A percentile compares a stretch with the other conserved stretches of the same genome.
phyloP scores from a whole-genome alignment of 192 early-diverging fungal species.

The Mortierella claussenii region DNA sequence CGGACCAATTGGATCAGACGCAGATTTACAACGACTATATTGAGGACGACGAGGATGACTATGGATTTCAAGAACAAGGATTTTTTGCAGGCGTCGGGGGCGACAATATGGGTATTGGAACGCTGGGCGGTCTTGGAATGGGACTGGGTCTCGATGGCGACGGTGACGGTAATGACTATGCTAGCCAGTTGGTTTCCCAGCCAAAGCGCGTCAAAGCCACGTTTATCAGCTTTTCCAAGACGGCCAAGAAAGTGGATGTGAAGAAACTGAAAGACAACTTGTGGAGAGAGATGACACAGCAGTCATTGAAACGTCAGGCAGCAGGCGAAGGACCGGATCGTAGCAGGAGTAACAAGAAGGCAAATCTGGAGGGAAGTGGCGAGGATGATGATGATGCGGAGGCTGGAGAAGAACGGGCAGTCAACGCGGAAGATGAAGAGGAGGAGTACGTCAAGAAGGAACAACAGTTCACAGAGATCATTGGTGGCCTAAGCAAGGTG shows the following conservation, averaged over 20 bases:
- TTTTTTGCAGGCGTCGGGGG: conserved; percentile 49
- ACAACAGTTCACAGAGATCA: conserved; percentile 79
- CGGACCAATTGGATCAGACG: conserved; percentile 49
- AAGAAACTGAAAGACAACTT: conserved; percentile 97
- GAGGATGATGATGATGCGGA: conserved; percentile 2
- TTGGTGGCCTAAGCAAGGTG: conserved; percentile 74
- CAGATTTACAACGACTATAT: conserved; percentile 50
- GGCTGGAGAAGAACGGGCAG: conserved; percentile 1
- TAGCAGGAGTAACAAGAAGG: conserved; percentile 18
- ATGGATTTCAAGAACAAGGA: conserved; percentile 40
- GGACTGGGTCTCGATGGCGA: conserved; percentile 14
- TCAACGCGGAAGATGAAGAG: conserved; percentile 20
- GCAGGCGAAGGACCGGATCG: conserved; percentile 14
- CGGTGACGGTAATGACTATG: conserved; percentile 59
- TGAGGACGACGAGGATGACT: conserved; percentile 53
- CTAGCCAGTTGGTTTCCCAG: conserved; percentile 60
- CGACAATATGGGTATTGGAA: conserved; percentile 29
- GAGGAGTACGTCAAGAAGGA: conserved; percentile 61
- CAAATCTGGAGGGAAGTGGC: conserved; percentile 11
- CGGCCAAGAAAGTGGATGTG: conserved; percentile 95
- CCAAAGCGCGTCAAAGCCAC: conserved; percentile 75
- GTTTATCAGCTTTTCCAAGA: conserved; percentile 83
- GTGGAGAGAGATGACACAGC: conserved; percentile 78
- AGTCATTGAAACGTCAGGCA: conserved; percentile 34
- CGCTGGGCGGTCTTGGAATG: conserved; percentile 6